Evolutionary conservation across 768 basidiomycete genomes (phyloP).

Genomic region (Hemileccinum rubropunctum): DNA sequence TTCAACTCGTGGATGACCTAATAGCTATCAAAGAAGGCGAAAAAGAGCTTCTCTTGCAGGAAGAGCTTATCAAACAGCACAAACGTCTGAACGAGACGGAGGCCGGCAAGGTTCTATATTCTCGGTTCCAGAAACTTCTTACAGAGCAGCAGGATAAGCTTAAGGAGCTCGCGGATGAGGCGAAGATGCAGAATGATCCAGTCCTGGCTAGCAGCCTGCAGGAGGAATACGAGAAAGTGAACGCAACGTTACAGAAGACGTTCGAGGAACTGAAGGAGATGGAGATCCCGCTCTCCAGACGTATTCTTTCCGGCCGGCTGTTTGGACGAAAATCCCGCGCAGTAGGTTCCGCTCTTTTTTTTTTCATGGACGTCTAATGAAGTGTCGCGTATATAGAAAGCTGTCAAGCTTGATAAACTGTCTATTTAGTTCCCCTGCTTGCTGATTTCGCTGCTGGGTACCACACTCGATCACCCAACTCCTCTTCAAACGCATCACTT

Average conservation of each 20-base stretch:
- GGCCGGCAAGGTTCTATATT: constrained; percentile 17
- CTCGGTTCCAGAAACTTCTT: constrained; percentile 16
- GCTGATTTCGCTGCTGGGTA: not conserved
- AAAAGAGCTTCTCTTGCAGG: constrained; percentile 15
- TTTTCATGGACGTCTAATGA: no score
- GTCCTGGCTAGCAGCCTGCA: constrained; percentile 8
- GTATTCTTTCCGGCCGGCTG: constrained; percentile 6
- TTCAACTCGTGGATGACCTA: not conserved
- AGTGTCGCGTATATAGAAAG: no score
- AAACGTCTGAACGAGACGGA: constrained; percentile 22
- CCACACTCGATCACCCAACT: no score
- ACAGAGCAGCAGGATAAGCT: constrained; percentile 13
- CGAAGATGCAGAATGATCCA: constrained; percentile 12
- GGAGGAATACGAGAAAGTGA: constrained; percentile 8
- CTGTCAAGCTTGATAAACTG: no score
- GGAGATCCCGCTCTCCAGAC: constrained; percentile 14
- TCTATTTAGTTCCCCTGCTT: not conserved
- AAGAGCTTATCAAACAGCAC: constrained; percentile 12
- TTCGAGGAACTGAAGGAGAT: constrained; percentile 21
- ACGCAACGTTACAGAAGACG: constrained; percentile 10
- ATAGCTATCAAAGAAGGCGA: accelerated
- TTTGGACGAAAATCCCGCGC: constrained; percentile 4
- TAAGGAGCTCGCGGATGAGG: constrained; percentile 17
- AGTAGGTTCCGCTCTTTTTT: not conserved
- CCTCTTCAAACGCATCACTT: no score